These are phyloP conservation scores for Aspergillus hortae DNA, from an alignment of 2,329 filamentous ascomycete species.

Conservation along the genomic window DNA sequence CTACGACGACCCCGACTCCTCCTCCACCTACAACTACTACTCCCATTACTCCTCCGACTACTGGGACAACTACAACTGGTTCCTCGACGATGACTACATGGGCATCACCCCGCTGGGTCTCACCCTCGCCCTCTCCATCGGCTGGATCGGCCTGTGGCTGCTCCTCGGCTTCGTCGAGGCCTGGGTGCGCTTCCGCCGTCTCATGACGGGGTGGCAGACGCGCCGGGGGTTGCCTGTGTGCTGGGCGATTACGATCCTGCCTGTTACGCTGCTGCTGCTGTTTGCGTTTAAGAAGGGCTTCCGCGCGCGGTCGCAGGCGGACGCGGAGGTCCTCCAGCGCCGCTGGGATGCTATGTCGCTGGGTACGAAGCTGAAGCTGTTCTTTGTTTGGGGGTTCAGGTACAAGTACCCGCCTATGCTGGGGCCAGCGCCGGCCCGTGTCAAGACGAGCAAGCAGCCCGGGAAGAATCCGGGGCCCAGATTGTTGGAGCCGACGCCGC, in stretches of 20 bases:
- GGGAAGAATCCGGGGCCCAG: conserved; percentile 22
- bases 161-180: conserved; percentile 27
- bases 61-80: conserved; percentile 17
- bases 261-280: conserved; percentile 19
- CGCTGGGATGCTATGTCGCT: conserved; percentile 24
- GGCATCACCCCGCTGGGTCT: conserved; percentile 25
- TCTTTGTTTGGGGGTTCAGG: conserved; percentile 28
- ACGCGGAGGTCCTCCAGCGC: conserved; percentile 21
- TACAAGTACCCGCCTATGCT: conserved; percentile 27
- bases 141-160: conserved; percentile 26
- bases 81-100: conserved; percentile 16
- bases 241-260: conserved; percentile 24
- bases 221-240: conserved; percentile 29
- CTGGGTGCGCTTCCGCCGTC: conserved; percentile 29
- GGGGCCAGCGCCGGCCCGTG: conserved; percentile 22
- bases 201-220: conserved; percentile 33
- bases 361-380: conserved; percentile 24
- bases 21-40: conserved; percentile 1
- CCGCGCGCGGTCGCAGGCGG: conserved; percentile 23
- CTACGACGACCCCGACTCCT: background rate
- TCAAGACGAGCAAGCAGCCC: conserved; percentile 20
- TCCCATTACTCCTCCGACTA: conserved; percentile 10
- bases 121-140: conserved; percentile 20
- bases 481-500: conserved; percentile 5
- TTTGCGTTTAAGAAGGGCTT: conserved; percentile 26